Evolutionary conservation across 2,329 filamentous ascomycete genomes (phyloP).

Genomic region (Domatiomyces catenatus): DNA sequence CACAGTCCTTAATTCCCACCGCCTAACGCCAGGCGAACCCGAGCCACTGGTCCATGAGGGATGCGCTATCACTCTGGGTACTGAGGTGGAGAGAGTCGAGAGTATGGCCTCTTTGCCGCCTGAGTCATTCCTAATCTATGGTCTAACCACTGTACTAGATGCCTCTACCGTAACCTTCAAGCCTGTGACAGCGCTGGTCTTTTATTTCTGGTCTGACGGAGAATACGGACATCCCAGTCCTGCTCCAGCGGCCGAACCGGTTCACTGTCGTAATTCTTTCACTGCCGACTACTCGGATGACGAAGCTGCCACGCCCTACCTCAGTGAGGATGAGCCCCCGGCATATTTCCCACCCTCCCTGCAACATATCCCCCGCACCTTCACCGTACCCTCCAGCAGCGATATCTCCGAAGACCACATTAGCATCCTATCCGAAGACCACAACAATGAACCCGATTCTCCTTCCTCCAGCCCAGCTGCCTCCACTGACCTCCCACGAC

Average conservation of each 20-base stretch:
- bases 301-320: not conserved
- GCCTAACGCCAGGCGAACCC: constrained; percentile 21
- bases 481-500: not conserved
- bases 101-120: constrained; percentile 3
- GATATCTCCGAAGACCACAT: constrained; percentile 6
- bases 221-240: not conserved
- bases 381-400: constrained; percentile 9
- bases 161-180: not conserved
- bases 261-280: not conserved
- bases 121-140: too few species aligned
- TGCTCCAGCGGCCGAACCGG: not conserved
- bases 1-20: constrained; percentile 38
- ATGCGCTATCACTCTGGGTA: constrained; percentile 33
- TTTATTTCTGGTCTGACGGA: not conserved
- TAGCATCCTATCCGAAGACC: constrained; percentile 5
- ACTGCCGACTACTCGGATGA: not conserved
- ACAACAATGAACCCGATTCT: constrained; percentile 5
- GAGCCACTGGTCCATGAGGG: constrained; percentile 21
- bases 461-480: constrained; percentile 6
- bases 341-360: not conserved
- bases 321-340: not conserved
- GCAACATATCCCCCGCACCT: constrained; percentile 3
- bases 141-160: not conserved
- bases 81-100: constrained; percentile 33
- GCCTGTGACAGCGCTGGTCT: not conserved